Evolutionary conservation across 2,329 filamentous ascomycete species (phyloP).

Genomic region (Fusarium cyanostomum): DNA sequence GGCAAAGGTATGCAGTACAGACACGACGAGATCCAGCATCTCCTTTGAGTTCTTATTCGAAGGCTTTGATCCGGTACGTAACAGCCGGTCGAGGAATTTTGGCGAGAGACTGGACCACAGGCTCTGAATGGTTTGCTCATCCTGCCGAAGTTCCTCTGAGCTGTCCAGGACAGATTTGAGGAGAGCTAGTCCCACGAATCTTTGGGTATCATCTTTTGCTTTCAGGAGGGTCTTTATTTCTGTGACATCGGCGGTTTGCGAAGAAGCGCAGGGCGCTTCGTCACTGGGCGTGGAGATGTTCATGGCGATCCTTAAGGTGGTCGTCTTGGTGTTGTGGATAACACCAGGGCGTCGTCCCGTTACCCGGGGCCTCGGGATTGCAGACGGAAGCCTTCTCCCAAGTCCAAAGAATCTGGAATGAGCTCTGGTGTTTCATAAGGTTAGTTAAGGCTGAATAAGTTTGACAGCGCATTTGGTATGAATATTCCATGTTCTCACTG

Average conservation of each 20-base stretch:
- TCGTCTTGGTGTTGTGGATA: background rate
- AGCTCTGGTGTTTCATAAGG: background rate
- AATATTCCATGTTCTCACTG: slow-evolving; percentile 7
- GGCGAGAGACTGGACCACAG: slow-evolving; percentile 70
- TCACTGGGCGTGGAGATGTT: slow-evolving; percentile 1
- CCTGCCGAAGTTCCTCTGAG: slow-evolving; percentile 59
- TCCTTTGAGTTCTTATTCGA: slow-evolving; percentile 59
- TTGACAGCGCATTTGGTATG: background rate
- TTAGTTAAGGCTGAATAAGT: no score
- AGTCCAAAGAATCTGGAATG: background rate
- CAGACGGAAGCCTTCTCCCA: no score
- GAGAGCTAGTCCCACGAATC: slow-evolving; percentile 73
- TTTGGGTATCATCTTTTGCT: slow-evolving; percentile 71
- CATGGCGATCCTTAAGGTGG: no score
- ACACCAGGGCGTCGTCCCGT: background rate
- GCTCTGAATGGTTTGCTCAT: slow-evolving; percentile 55
- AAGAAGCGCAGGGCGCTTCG: slow-evolving; percentile 9
- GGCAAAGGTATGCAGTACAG: slow-evolving; percentile 70
- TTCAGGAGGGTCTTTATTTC: slow-evolving; percentile 66
- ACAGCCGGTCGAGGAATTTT: slow-evolving; percentile 71
- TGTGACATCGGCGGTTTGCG: slow-evolving; percentile 44
- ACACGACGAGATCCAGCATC: slow-evolving; percentile 71
- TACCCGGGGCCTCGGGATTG: background rate
- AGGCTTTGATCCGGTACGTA: slow-evolving; percentile 61
- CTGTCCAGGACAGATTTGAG: slow-evolving; percentile 73